Evolutionary conservation across 2,329 filamentous ascomycete species (phyloP).

Genomic region (Pezicula neosporulosa): DNA sequence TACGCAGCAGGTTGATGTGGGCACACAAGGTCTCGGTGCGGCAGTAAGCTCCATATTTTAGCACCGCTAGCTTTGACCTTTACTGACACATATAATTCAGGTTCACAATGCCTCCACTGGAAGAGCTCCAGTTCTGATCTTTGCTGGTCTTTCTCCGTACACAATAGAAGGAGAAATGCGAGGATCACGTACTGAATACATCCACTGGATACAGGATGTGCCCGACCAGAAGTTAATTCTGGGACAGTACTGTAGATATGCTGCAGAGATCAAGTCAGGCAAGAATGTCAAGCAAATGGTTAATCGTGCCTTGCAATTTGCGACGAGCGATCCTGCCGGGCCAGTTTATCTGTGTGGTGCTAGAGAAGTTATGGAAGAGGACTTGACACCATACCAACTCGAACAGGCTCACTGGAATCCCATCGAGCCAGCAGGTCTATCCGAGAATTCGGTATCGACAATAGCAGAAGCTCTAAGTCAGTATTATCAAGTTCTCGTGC

Average conservation of each 20-base stretch:
- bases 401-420: slow-evolving; percentile 59
- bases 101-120: slow-evolving; percentile 72
- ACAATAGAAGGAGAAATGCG: slow-evolving; percentile 70
- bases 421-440: slow-evolving; percentile 54
- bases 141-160: slow-evolving; percentile 70
- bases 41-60: background rate
- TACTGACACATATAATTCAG: slow-evolving; percentile 33
- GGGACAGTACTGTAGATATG: slow-evolving; percentile 69
- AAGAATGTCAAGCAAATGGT: slow-evolving; percentile 75
- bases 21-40: slow-evolving; percentile 67
- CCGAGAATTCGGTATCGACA: slow-evolving; percentile 46
- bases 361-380: slow-evolving; percentile 69
- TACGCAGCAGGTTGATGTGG: slow-evolving; percentile 60
- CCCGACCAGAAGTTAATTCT: slow-evolving; percentile 73
- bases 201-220: slow-evolving; percentile 77
- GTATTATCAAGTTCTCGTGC: too few relatives aligned
- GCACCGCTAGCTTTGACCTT: too few relatives aligned
- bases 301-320: slow-evolving; percentile 68
- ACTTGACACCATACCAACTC: slow-evolving; percentile 57
- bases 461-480: slow-evolving; percentile 53
- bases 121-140: slow-evolving; percentile 66
- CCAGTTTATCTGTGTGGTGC: slow-evolving; percentile 67
- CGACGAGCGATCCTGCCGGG: slow-evolving; percentile 63
- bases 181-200: slow-evolving; percentile 70
- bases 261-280: slow-evolving; percentile 67